Evolutionary conservation across 768 basidiomycete species (phyloP).

Genomic region (Tricholoma sp.): DNA sequence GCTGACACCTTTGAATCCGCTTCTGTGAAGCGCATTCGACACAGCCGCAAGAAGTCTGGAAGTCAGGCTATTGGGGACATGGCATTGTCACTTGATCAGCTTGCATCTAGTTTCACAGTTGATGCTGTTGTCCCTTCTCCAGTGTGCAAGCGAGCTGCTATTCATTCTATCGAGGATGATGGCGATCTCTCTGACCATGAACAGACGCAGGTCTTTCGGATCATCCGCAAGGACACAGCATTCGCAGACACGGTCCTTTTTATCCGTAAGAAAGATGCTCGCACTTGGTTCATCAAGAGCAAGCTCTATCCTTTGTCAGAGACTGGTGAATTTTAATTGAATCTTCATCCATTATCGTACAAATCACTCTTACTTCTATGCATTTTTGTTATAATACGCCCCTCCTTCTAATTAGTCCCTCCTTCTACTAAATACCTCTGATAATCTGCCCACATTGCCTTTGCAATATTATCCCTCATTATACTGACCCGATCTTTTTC

Average conservation of each 20-base stretch:
- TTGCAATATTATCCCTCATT: slow-evolving; percentile 10
- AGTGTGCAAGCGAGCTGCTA: slow-evolving; percentile 5
- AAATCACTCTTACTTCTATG: not conserved
- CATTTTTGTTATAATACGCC: not conserved
- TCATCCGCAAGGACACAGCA: slow-evolving; percentile 13
- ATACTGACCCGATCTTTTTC: no score
- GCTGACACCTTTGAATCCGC: slow-evolving; percentile 1
- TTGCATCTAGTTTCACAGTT: slow-evolving; percentile 10
- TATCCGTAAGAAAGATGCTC: slow-evolving; percentile 10
- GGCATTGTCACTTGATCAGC: slow-evolving; percentile 13
- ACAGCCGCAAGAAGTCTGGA: not conserved
- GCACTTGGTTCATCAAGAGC: slow-evolving; percentile 8
- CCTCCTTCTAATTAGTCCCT: not conserved
- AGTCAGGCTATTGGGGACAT: not conserved
- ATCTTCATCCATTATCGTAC: not conserved
- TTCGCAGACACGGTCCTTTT: slow-evolving; percentile 12
- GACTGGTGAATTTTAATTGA: not conserved
- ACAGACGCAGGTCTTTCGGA: slow-evolving; percentile 7
- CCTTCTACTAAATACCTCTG: no score
- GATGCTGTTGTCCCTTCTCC: slow-evolving; percentile 9
- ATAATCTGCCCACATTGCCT: slow-evolving; percentile 8
- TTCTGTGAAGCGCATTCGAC: not conserved
- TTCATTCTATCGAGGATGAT: slow-evolving; percentile 15
- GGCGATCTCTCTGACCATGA: slow-evolving; percentile 17
- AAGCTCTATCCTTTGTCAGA: slow-evolving; percentile 3